Evolutionary conservation across 1,284 basidiomycete genomes (phyloP), one percentile per base, ranked within the genome.

Genomic region (Athelia sp.): DNA sequence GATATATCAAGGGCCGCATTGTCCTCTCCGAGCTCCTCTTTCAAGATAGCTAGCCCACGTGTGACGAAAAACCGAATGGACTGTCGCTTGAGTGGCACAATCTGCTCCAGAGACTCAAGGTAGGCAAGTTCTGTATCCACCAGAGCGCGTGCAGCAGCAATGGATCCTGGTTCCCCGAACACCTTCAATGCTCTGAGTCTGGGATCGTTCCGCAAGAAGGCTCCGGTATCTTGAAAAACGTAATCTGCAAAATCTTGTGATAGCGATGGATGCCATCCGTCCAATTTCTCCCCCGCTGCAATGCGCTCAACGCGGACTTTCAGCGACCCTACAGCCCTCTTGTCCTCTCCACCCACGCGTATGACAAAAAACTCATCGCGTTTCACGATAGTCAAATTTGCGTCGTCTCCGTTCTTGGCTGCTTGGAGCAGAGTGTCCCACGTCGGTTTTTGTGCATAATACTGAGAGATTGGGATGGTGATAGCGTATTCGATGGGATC

Each of bases 401-500:
- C 6, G 8, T n/a, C 36, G 6, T n/a, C 56, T 29, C 59, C 62
- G 34, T 68, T 70, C 26, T 63, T 65, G 47, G 64, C 66, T 1
- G 59, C 54, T 15, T 62, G 58, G 0, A 60, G 54, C 18, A 82
- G 60, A 3, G 66, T 59, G 31, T 73, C 64, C 81, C 80, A 82
- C 24, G 67, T 64, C 1, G 50, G 57, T 50, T 64, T 71, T 59
- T 82, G 81, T 3, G 77, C 74, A 23, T 62, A 59, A 59, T 76
- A 79, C 52, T 82, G 81, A 23, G 67, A 67, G 10, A 48, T 45
- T 0, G 76, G 66, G 43, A 82, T 72, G 24, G 60, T 65, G 36
- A 77, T 70, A 6, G 69, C 67, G 57, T 76, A 82, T 40, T 69
- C 56, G 54, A 75, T 65, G 1, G 76, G 74, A 53, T 69, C 62